Evolutionary conservation across 2,329 filamentous ascomycete genomes (phyloP).

Genomic region (Colletotrichum tofieldiae): DNA sequence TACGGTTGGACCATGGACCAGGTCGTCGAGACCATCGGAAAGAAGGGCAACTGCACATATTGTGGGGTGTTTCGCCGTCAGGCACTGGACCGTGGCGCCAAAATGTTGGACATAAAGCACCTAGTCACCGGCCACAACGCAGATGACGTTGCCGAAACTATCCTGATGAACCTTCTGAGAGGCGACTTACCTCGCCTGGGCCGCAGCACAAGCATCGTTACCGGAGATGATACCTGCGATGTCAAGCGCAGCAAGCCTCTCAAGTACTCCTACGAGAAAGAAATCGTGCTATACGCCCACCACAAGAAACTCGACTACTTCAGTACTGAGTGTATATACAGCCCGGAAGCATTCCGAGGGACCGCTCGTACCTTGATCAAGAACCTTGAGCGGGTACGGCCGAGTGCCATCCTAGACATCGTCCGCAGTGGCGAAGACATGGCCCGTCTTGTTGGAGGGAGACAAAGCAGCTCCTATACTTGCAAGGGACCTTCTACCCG

Average conservation of each 20-base stretch:
- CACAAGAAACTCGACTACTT: slow-evolving; percentile 99
- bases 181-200: slow-evolving; percentile 91
- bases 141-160: slow-evolving; percentile 96
- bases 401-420: slow-evolving; percentile 95
- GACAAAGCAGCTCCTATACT: slow-evolving; percentile 63
- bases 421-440: slow-evolving; percentile 97
- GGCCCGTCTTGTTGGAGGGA: slow-evolving; percentile 84
- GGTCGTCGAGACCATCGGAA: slow-evolving; percentile 95
- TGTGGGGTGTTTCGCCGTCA: slow-evolving; percentile 97
- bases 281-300: slow-evolving; percentile 97
- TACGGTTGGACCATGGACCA: slow-evolving; percentile 99
- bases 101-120: slow-evolving; percentile 88
- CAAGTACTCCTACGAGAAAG: slow-evolving; percentile 99
- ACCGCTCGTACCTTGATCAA: slow-evolving; percentile 95
- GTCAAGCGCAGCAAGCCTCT: slow-evolving; percentile 97
- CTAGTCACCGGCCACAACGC: slow-evolving; percentile 98
- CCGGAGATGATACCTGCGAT: slow-evolving; percentile 81
- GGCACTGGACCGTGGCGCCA: slow-evolving; percentile 92
- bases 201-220: slow-evolving; percentile 92
- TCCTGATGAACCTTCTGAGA: slow-evolving; percentile 95
- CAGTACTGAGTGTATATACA: slow-evolving; percentile 98
- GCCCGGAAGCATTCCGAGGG: slow-evolving; percentile 94
- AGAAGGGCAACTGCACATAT: slow-evolving; percentile 99
- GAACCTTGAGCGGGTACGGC: slow-evolving; percentile 91
- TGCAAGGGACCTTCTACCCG: slow-evolving; percentile 54